phyloP scores from a whole-genome alignment of 1,139 yeast species.

The Torulaspora globosa region DNA sequence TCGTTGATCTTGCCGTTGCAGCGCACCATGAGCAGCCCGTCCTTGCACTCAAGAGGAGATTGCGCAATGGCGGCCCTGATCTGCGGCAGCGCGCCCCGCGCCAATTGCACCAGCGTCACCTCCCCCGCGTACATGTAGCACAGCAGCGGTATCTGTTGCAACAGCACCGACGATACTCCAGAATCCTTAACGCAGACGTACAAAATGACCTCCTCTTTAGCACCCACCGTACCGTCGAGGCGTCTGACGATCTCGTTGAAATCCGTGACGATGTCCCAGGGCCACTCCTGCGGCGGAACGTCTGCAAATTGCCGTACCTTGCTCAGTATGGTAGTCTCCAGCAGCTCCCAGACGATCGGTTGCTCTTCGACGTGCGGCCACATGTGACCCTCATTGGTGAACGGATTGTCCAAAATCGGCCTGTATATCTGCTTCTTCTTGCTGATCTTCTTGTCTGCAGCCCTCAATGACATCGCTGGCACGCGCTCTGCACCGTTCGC shows the following conservation, averaged over 20 bases:
- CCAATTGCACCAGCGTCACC: slow-evolving; percentile 31
- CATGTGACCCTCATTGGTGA: slow-evolving; percentile 26
- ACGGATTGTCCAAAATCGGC: slow-evolving; percentile 34
- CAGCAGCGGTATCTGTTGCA: slow-evolving; percentile 32
- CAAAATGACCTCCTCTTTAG: slow-evolving; percentile 14
- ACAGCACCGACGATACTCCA: slow-evolving; percentile 24
- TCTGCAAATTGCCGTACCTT: slow-evolving; percentile 13
- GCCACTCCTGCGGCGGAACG: slow-evolving; percentile 18
- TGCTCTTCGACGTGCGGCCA: slow-evolving; percentile 35
- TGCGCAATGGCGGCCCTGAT: slow-evolving; percentile 4
- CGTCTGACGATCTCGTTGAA: slow-evolving; percentile 26
- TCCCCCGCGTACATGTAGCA: slow-evolving; percentile 21
- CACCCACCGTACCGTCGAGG: slow-evolving; percentile 9
- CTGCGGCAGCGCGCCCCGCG: slow-evolving; percentile 22
- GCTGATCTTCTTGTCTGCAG: slow-evolving; percentile 26
- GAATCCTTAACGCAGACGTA: slow-evolving; percentile 33
- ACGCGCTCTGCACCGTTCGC: background rate
- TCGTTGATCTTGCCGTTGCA: slow-evolving; percentile 22
- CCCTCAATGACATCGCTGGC: slow-evolving; percentile 21
- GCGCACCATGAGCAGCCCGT: slow-evolving; percentile 28
- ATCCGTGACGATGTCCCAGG: slow-evolving; percentile 19
- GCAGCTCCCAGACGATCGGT: slow-evolving; percentile 25
- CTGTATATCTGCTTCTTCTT: slow-evolving; percentile 32
- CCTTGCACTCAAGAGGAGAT: slow-evolving; percentile 12
- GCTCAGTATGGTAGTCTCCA: slow-evolving; percentile 23